Evolutionary conservation across 768 basidiomycete species (phyloP).

Genomic region (Mycena vulgaris): DNA sequence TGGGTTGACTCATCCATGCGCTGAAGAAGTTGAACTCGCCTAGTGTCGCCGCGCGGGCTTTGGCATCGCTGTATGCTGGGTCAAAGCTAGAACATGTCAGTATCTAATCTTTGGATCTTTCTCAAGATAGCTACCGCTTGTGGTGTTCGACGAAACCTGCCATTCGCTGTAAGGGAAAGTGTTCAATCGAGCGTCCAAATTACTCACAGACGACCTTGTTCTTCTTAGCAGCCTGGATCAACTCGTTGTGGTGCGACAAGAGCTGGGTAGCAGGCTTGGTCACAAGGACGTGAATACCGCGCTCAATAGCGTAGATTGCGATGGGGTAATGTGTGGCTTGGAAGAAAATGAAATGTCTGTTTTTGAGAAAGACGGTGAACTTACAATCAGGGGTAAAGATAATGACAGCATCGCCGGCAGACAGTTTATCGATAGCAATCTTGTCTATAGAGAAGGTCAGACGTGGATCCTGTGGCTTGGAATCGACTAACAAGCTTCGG

Average conservation of each 20-base stretch:
- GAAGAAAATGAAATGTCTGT: neutral
- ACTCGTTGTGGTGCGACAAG: conserved; percentile 84
- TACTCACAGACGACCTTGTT: conserved; percentile 79
- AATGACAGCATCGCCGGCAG: conserved; percentile 89
- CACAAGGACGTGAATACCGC: conserved; percentile 88
- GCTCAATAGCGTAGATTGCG: conserved; percentile 88
- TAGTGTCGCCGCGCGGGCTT: conserved; percentile 78
- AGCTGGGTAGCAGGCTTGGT: conserved; percentile 95
- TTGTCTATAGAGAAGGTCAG: conserved; percentile 71
- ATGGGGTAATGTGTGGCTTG: conserved; percentile 89
- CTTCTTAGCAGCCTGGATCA: conserved; percentile 83
- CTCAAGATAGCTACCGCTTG: conserved; percentile 69
- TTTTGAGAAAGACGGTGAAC: conserved; percentile 45
- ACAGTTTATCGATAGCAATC: conserved; percentile 81
- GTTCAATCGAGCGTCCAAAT: neutral
- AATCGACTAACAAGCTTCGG: conserved; percentile 82
- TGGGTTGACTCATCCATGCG: conserved; percentile 98
- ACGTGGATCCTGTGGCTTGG: neutral
- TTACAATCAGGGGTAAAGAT: conserved; percentile 94
- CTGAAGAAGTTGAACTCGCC: conserved; percentile 97
- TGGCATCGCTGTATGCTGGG: conserved; percentile 94
- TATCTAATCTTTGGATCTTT: neutral
- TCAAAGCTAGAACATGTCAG: conserved; percentile 69
- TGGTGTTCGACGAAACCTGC: conserved; percentile 90
- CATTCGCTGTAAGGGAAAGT: neutral